Conservation (phyloP, 306 rosid genomes). For the Malus orientalis region DNA sequence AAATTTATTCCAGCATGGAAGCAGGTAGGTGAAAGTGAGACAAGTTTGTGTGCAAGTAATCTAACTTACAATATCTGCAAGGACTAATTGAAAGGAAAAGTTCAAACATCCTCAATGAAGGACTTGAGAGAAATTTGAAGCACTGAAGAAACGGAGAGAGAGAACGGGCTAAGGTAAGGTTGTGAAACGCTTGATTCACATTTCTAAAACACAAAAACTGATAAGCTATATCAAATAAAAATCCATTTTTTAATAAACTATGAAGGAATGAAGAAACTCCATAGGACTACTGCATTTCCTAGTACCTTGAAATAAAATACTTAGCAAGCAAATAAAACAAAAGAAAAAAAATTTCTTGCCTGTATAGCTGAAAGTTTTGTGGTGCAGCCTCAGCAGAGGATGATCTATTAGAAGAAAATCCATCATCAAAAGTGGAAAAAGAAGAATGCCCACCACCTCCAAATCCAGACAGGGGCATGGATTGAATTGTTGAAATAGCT, state of each 20-base stretch:
- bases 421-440: constrained; percentile 81
- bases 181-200: not conserved
- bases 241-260: not conserved
- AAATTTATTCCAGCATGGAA: not conserved
- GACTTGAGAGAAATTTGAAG: not conserved
- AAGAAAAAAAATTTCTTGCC: constrained; percentile 31
- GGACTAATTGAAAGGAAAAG: not conserved
- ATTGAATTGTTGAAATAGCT: constrained; percentile 93
- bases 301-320: not conserved
- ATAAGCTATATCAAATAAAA: not conserved
- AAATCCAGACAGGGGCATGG: constrained; percentile 96
- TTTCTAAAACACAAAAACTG: not conserved
- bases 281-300: not conserved
- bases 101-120: not conserved
- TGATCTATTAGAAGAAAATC: constrained; percentile 65
- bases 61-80: not conserved
- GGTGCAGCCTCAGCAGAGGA: constrained; percentile 75
- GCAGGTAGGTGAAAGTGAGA: not conserved
- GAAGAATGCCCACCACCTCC: constrained; percentile 86
- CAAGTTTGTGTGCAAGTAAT: not conserved
- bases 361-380: constrained; percentile 87
- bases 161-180: not conserved
- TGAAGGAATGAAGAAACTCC: not conserved
- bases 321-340: not conserved
- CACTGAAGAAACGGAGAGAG: not conserved